A percentile compares a stretch with the other conserved stretches of the same genome.
Conservation (phyloP, 1,284 basidiomycete species). For the Filobasidium uniguttulatum region DNA sequence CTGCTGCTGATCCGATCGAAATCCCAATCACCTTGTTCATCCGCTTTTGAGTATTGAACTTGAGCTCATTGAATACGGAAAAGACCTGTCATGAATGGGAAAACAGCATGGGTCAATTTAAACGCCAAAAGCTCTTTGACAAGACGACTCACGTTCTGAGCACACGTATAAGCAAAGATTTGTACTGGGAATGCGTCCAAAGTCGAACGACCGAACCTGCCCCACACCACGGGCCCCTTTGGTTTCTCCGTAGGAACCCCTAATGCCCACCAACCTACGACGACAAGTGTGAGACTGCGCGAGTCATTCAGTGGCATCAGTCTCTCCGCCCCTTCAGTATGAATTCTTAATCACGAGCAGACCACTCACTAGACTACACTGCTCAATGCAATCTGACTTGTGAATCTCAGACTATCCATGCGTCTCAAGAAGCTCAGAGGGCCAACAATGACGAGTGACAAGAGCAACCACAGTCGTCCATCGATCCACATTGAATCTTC, state of each 20-base stretch:
- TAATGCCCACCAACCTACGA: slow-evolving; percentile 34
- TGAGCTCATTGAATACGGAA: slow-evolving; percentile 86
- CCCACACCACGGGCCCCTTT: slow-evolving; percentile 29
- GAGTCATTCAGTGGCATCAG: no score
- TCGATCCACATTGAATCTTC: slow-evolving; percentile 50
- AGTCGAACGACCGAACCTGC: slow-evolving; percentile 27
- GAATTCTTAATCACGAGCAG: no score
- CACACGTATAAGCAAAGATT: slow-evolving; percentile 79
- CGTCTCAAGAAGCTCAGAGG: slow-evolving; percentile 77
- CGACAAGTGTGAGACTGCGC: slow-evolving; percentile 63
- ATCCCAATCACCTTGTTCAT: slow-evolving; percentile 78
- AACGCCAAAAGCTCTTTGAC: no score
- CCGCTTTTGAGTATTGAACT: slow-evolving; percentile 59
- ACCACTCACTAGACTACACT: slow-evolving; percentile 47
- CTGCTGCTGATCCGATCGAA: slow-evolving; percentile 65
- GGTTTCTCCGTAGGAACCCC: slow-evolving; percentile 18
- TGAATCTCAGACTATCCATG: slow-evolving; percentile 49
- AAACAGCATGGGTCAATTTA: slow-evolving; percentile 9
- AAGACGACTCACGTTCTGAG: slow-evolving; percentile 59
- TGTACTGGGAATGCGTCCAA: slow-evolving; percentile 77
- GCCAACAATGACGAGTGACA: slow-evolving; percentile 67
- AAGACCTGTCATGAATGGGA: slow-evolving; percentile 47
- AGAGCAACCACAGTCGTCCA: slow-evolving; percentile 65
- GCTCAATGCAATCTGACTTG: slow-evolving; percentile 35
- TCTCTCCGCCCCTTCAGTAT: no score